These are phyloP conservation scores for Ophiostoma perfectum DNA, from an alignment of 2,329 filamentous ascomycete species.

Conservation along the genomic window DNA sequence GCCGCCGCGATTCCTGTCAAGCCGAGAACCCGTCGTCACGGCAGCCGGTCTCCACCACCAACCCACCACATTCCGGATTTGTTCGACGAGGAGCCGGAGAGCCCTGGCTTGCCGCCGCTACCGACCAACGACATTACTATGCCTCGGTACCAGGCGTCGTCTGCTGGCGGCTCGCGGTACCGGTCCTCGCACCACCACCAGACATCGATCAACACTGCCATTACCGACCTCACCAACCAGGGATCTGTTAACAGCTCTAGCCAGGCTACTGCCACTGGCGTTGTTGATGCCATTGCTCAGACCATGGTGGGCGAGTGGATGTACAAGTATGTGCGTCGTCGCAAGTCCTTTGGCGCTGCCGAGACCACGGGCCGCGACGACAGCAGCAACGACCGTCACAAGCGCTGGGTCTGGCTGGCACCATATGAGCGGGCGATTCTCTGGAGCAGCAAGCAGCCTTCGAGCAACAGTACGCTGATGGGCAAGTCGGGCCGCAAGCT, in stretches of 20 bases:
- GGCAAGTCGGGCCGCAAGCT: slow-evolving; percentile 96
- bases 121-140: slow-evolving; percentile 67
- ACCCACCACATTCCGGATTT: slow-evolving; percentile 48
- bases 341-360: slow-evolving; percentile 82
- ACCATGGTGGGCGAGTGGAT: slow-evolving; percentile 99
- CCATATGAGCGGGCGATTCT: slow-evolving; percentile 94
- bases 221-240: slow-evolving; percentile 41
- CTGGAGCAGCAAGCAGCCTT: slow-evolving; percentile 97
- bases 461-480: slow-evolving; percentile 77
- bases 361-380: slow-evolving; percentile 64
- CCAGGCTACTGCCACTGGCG: slow-evolving; percentile 67
- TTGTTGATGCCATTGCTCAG: slow-evolving; percentile 94
- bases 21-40: slow-evolving; percentile 37
- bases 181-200: slow-evolving; percentile 46
- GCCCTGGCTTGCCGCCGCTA: slow-evolving; percentile 65
- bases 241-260: slow-evolving; percentile 52
- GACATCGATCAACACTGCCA: slow-evolving; percentile 55
- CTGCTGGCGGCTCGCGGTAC: slow-evolving; percentile 36
- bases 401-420: slow-evolving; percentile 96
- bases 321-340: slow-evolving; percentile 81
- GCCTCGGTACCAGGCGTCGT: slow-evolving; percentile 40
- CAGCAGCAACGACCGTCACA: slow-evolving; percentile 74
- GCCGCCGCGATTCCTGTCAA: slow-evolving; percentile 64
- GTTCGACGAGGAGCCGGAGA: slow-evolving; percentile 58
- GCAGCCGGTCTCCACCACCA: slow-evolving; percentile 56